Conservation (phyloP, 257 asterid genomes). For the Solanum boliviense region DNA sequence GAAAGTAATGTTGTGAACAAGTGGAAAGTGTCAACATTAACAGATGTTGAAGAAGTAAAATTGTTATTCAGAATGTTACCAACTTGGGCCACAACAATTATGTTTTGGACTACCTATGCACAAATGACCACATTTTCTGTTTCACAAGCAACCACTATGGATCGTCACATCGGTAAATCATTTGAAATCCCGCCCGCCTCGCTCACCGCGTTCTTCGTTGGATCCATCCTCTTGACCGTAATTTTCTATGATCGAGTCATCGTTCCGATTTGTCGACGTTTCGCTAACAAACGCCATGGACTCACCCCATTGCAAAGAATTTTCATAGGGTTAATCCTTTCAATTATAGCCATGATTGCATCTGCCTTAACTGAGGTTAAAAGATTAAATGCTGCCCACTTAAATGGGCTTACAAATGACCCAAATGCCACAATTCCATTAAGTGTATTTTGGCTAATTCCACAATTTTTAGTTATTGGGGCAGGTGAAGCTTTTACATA, state of each 20-base stretch:
- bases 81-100: conserved; percentile 74
- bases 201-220: conserved; percentile 63
- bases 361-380: conserved; percentile 48
- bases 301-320: conserved; percentile 65
- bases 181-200: conserved; percentile 69
- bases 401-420: conserved; percentile 17
- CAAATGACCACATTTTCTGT: conserved; percentile 83
- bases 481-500: conserved; percentile 85
- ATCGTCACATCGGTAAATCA: conserved; percentile 35
- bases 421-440: conserved; percentile 14
- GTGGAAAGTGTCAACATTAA: conserved; percentile 57
- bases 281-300: conserved; percentile 40
- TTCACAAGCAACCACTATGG: conserved; percentile 74
- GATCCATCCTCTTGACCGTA: conserved; percentile 54
- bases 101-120: conserved; percentile 76
- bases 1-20: conserved; percentile 11
- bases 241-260: conserved; percentile 44
- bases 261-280: conserved; percentile 26
- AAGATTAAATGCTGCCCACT: conserved; percentile 24
- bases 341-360: conserved; percentile 44
- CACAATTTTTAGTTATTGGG: conserved; percentile 67
- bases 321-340: conserved; percentile 37
- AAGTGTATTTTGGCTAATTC: conserved; percentile 59
- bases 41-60: conserved; percentile 86
- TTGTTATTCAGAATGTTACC: conserved; percentile 62